phyloP scores from a whole-genome alignment of 257 asterid species.

The Plantago major region DNA sequence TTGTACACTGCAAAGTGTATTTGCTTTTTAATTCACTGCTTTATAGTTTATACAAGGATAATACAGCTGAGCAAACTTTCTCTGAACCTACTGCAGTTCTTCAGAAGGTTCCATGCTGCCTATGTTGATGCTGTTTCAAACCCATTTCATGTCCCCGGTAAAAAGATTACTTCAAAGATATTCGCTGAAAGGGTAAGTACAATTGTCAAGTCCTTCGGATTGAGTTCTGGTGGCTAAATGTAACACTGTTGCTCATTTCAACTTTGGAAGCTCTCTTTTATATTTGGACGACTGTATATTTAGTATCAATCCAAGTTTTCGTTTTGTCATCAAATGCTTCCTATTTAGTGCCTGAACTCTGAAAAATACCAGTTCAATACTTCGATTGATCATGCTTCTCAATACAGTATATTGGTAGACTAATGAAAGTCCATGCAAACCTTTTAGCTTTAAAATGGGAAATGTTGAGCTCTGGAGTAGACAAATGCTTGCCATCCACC shows the following conservation, averaged over 20 bases:
- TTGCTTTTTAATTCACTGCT: slow-evolving; percentile 1
- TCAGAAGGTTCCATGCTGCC: slow-evolving; percentile 88
- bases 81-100: slow-evolving; percentile 51
- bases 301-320: not conserved
- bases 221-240: slow-evolving; percentile 49
- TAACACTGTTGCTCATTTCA: not conserved
- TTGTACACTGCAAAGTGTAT: not conserved
- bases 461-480: too few relatives aligned
- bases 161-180: slow-evolving; percentile 71
- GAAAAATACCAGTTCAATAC: too few relatives aligned
- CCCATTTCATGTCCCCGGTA: slow-evolving; percentile 96
- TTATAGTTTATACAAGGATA: not conserved
- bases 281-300: slow-evolving; percentile 4
- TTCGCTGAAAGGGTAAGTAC: slow-evolving; percentile 81
- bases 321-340: not conserved
- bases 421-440: too few relatives aligned
- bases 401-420: too few relatives aligned
- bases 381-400: too few relatives aligned
- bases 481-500: too few relatives aligned
- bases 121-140: slow-evolving; percentile 96
- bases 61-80: slow-evolving; percentile 17
- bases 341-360: too few relatives aligned
- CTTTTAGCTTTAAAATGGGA: too few relatives aligned
- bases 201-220: slow-evolving; percentile 73
- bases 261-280: not conserved